A percentile compares a stretch with the other conserved stretches of the same genome.
phyloP scores from a whole-genome alignment of 2,329 filamentous ascomycete species.

The Colletotrichum gloeosporioides region DNA sequence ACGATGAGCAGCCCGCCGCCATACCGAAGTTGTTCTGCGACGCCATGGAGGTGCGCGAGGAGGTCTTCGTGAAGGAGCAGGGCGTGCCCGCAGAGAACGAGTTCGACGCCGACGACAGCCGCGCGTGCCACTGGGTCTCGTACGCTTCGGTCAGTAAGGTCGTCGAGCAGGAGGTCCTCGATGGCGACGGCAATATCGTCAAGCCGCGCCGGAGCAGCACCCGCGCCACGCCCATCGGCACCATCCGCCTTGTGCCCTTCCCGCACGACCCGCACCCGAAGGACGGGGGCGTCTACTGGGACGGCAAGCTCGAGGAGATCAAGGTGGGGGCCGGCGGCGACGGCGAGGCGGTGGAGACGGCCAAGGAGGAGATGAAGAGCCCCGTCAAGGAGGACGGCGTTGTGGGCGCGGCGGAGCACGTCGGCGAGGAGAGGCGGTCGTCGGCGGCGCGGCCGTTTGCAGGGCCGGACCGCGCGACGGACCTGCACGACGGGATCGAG shows the following conservation, averaged over 20 bases:
- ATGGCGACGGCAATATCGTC: constrained; percentile 46
- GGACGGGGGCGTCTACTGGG: constrained; percentile 53
- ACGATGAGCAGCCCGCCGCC: constrained; percentile 47
- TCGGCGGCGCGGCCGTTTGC: not conserved
- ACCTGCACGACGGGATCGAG: constrained; percentile 66
- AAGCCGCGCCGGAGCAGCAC: constrained; percentile 50
- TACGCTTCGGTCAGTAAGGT: constrained; percentile 69
- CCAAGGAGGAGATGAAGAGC: not conserved
- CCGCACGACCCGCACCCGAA: constrained; percentile 72
- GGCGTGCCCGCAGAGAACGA: constrained; percentile 69
- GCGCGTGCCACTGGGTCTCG: constrained; percentile 87
- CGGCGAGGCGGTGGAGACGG: constrained; percentile 26
- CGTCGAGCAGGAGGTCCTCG: constrained; percentile 46
- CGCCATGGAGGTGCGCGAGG: constrained; percentile 66
- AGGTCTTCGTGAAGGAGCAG: constrained; percentile 68
- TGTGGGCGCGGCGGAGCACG: constrained; percentile 25
- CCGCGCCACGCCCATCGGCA: constrained; percentile 66
- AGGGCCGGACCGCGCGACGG: constrained; percentile 49
- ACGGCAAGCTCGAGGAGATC: constrained; percentile 42
- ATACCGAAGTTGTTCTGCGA: constrained; percentile 65
- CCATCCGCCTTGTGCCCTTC: constrained; percentile 81
- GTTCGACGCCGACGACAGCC: constrained; percentile 79
- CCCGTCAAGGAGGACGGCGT: constrained; percentile 15
- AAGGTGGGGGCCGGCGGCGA: not conserved
- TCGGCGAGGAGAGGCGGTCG: constrained; percentile 2